phyloP scores from a whole-genome alignment of 306 rosid genomes.

The Sphenostylis stenocarpa region DNA sequence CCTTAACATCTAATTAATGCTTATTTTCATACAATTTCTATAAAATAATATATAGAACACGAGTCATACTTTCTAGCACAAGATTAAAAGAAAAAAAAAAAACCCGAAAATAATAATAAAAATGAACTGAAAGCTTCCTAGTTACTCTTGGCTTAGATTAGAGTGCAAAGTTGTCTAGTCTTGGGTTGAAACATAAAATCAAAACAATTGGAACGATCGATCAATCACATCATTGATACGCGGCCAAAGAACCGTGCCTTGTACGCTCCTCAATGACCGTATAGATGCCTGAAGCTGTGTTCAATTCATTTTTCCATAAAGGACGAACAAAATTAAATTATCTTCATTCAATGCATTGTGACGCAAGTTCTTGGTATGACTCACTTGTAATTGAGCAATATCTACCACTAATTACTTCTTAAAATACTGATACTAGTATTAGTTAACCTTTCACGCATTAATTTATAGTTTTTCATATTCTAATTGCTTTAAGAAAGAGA shows the following conservation, averaged over 20 bases:
- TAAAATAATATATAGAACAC: too few relatives aligned
- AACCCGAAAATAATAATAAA: too few relatives aligned
- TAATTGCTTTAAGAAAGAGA: too few relatives aligned
- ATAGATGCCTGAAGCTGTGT: constrained; percentile 9
- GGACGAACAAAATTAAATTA: too few relatives aligned
- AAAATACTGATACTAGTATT: not conserved
- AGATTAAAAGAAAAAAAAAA: too few relatives aligned
- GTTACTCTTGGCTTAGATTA: too few relatives aligned
- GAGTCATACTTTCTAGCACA: too few relatives aligned
- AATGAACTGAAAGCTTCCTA: too few relatives aligned
- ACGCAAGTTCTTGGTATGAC: not conserved
- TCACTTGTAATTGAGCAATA: not conserved
- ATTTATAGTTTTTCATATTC: too few relatives aligned
- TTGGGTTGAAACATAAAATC: not conserved
- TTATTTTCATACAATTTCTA: too few relatives aligned
- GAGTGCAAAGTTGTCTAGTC: not conserved
- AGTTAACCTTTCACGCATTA: too few relatives aligned
- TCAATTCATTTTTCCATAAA: not conserved
- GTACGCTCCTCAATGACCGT: constrained; percentile 8
- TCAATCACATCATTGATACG: not conserved
- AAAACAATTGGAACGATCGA: constrained; percentile 2
- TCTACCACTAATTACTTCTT: not conserved
- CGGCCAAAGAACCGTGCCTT: constrained; percentile 13
- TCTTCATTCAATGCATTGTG: not conserved
- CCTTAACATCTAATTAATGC: too few relatives aligned